These are phyloP conservation scores for Pythium sukuiense DNA, from an alignment of 352 stramenopile species.

Conservation along the genomic window DNA sequence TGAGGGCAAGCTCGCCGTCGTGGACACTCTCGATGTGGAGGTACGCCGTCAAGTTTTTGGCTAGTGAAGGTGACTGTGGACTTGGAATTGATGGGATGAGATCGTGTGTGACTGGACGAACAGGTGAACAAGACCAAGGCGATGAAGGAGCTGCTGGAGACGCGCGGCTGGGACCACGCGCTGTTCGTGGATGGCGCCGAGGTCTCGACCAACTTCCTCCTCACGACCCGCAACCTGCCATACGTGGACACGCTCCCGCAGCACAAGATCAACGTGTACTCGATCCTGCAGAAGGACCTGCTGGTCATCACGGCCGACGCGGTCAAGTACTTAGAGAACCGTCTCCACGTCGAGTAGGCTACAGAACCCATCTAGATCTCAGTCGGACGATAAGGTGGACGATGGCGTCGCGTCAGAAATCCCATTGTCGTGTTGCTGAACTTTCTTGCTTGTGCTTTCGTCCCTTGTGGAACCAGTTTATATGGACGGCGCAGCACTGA, in stretches of 20 bases:
- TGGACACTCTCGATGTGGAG: constrained; percentile 75
- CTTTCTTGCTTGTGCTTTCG: background rate
- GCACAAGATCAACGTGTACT: constrained; percentile 91
- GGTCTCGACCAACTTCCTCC: constrained; percentile 70
- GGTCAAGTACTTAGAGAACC: constrained; percentile 87
- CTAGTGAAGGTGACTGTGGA: background rate
- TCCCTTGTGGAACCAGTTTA: constrained; percentile 21
- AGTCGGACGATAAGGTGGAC: background rate
- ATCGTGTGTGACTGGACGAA: constrained; percentile 1
- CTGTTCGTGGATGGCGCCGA: constrained; percentile 83
- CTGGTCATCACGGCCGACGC: constrained; percentile 84
- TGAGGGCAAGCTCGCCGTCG: constrained; percentile 82
- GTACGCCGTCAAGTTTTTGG: constrained; percentile 32
- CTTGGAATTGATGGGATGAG: background rate
- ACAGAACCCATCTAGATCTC: constrained; percentile 1
- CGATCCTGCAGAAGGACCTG: constrained; percentile 88
- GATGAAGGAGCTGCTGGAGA: constrained; percentile 80
- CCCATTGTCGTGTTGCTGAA: constrained; percentile 1
- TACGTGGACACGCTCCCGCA: constrained; percentile 82
- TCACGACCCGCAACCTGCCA: constrained; percentile 85
- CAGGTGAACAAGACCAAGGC: constrained; percentile 85
- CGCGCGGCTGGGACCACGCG: constrained; percentile 83
- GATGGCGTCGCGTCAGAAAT: background rate
- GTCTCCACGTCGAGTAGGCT: constrained; percentile 78
- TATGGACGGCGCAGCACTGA: constrained; percentile 50